phyloP scores from a whole-genome alignment of 129 eudicot genomes.

The Dittrichia graveolens region DNA sequence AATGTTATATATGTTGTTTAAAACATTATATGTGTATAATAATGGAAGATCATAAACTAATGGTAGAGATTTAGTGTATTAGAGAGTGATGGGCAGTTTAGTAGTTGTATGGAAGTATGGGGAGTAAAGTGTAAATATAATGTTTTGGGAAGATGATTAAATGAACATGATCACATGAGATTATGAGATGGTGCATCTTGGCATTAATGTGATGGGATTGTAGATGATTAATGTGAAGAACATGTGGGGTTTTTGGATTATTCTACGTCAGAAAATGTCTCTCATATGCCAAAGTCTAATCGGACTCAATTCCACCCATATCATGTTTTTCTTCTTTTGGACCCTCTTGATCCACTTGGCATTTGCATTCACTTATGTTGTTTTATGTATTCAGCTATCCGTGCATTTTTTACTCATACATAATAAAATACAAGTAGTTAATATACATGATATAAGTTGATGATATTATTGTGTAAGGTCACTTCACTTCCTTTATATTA shows the following conservation, averaged over 20 bases:
- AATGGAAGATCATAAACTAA: too few species aligned
- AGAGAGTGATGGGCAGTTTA: conserved; percentile 7
- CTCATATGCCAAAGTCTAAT: conserved; percentile 3
- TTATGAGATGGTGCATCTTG: conserved; percentile 2
- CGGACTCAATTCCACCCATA: background rate
- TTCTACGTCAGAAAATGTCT: conserved; percentile 13
- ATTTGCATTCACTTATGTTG: background rate
- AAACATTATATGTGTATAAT: too few species aligned
- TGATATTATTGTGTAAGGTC: too few species aligned
- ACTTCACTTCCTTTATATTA: too few species aligned
- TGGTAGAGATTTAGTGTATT: background rate
- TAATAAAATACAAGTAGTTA: too few species aligned
- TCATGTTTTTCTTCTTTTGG: background rate
- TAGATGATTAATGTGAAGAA: conserved; percentile 29
- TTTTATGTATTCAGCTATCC: too few species aligned
- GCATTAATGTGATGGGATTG: conserved; percentile 34
- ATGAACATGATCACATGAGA: conserved; percentile 31
- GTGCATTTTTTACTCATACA: too few species aligned
- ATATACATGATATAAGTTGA: too few species aligned
- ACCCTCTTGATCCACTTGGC: conserved; percentile 15
- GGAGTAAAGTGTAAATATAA: background rate
- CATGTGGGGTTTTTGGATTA: conserved; percentile 40
- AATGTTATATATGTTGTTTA: too few species aligned
- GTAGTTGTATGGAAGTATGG: background rate
- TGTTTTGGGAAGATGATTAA: background rate